Base-by-base conservation (phyloP, 2,329 filamentous ascomycete genomes). In the Neonectria ditissima region DNA sequence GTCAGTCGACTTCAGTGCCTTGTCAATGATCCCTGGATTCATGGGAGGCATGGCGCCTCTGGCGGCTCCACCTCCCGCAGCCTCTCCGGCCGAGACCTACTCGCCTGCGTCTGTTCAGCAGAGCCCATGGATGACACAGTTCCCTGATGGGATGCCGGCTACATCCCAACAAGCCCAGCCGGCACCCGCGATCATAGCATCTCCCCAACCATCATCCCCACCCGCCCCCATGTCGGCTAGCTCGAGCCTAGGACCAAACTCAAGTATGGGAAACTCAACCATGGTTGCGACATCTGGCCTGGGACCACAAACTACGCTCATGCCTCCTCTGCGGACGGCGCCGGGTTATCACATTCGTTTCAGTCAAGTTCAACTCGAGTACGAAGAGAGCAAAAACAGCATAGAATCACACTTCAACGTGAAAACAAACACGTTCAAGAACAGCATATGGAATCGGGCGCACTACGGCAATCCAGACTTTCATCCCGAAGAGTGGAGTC, bases 401-500 rank as follows among this genome's bases (percentile, higher is more conserved):
- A 77, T 78, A 1, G 84, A 86, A 61, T 81, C 83, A n/a, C 77
- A 80, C 4, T 83, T 84, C 55, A 76, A 80, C 14, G 76, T 80
- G 3, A 82, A 81, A 56, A 90, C 86, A 2, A 84, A 80, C 54
- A 87, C 86, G 1, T 91, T 91, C 72, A 89, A 88, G 71, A 90
- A 91, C 68, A 89, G 85, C 55, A 86, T 90, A 58, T 90, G 87
- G 78, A 91, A 91, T 70, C 84, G 84, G 50, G 88, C 89, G 1
- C 89, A 91, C 73, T 91, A 87, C 69, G 87, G 88, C 63, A 91
- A 91, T 67, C 86, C 87, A 2, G 81, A 82, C 45, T 83, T 83
- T 52, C 80, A 82, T 37, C 81, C 81, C 0, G 81, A 82, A 61
- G 79, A 81, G 64, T 82, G 80, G 78, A 77, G 72, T 37, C 80